Percentiles rank a stretch among this genome's conserved stretches.
Evolutionary conservation across 2,329 filamentous ascomycete species (phyloP).

Genomic region (Epichloe bromicola): DNA sequence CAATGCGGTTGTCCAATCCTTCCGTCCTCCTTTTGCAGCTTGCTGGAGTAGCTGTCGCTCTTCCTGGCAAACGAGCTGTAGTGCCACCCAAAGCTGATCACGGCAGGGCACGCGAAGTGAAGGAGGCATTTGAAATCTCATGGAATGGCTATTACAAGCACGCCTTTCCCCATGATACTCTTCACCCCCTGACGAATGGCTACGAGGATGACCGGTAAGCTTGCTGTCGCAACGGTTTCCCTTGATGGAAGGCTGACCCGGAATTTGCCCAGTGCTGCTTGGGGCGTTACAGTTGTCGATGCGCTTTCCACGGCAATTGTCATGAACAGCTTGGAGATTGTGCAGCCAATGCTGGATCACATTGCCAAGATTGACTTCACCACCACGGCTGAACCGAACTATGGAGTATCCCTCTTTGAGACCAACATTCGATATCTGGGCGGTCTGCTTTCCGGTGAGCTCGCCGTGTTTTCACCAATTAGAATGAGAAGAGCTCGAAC

Average conservation of each 20-base stretch:
- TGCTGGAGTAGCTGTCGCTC: conserved; percentile 2
- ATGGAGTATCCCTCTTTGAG: conserved; percentile 67
- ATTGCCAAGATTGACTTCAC: conserved; percentile 61
- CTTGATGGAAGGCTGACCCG: neutral
- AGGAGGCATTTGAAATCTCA: conserved; percentile 54
- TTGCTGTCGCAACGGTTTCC: neutral
- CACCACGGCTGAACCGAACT: conserved; percentile 29
- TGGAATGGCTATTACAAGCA: conserved; percentile 63
- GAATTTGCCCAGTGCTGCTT: conserved; percentile 49
- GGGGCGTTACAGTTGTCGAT: conserved; percentile 75
- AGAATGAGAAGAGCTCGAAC: too few relatives aligned
- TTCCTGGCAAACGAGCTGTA: conserved; percentile 3
- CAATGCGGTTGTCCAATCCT: conserved; percentile 7
- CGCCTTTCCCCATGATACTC: conserved; percentile 66
- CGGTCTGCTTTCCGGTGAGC: conserved; percentile 58
- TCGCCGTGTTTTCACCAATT: neutral
- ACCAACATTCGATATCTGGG: conserved; percentile 82
- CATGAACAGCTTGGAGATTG: conserved; percentile 56
- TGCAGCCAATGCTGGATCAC: conserved; percentile 57
- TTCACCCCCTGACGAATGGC: conserved; percentile 53
- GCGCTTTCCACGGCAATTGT: conserved; percentile 67
- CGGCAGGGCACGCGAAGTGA: conserved; percentile 45
- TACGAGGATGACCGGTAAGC: conserved; percentile 56
- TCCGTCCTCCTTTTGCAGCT: conserved; percentile 6
- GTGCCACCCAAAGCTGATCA: conserved; percentile 17